Evolutionary conservation across 176 grass and related monocot genomes (phyloP).

Genomic region (Cocos nucifera): DNA sequence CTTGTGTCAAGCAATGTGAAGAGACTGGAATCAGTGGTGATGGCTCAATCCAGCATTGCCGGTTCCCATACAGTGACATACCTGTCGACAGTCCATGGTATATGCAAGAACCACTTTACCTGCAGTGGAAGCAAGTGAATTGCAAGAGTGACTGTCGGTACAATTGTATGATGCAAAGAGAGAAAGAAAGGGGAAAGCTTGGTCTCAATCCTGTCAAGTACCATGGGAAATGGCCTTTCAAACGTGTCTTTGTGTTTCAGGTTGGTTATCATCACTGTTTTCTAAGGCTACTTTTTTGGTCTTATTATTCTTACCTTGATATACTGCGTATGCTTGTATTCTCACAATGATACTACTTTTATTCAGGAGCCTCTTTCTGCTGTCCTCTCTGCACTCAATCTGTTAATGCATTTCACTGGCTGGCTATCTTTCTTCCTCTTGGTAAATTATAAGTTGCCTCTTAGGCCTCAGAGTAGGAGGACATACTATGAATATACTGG

Average conservation of each 20-base stretch:
- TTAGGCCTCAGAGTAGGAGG: slow-evolving; percentile 53
- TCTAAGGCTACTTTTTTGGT: background rate
- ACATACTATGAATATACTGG: slow-evolving; percentile 79
- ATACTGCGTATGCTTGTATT: background rate
- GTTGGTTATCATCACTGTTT: slow-evolving; percentile 14
- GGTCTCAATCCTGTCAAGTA: slow-evolving; percentile 69
- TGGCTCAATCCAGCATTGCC: slow-evolving; percentile 35
- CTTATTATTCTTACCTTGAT: slow-evolving; percentile 1
- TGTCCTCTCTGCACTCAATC: slow-evolving; percentile 56
- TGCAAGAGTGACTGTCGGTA: slow-evolving; percentile 69
- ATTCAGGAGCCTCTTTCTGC: slow-evolving; percentile 74
- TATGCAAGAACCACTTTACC: slow-evolving; percentile 45
- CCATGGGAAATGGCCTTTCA: slow-evolving; percentile 88
- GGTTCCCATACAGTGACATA: slow-evolving; percentile 23
- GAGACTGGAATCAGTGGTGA: slow-evolving; percentile 36
- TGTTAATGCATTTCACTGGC: slow-evolving; percentile 60
- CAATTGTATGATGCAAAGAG: slow-evolving; percentile 83
- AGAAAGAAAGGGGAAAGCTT: slow-evolving; percentile 45
- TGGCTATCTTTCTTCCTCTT: slow-evolving; percentile 64
- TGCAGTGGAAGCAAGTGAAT: slow-evolving; percentile 65
- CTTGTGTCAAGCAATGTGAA: slow-evolving; percentile 62
- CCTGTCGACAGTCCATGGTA: slow-evolving; percentile 49
- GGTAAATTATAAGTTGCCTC: slow-evolving; percentile 66
- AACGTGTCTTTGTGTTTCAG: slow-evolving; percentile 66
- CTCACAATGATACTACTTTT: background rate